A percentile compares a stretch with the other conserved stretches of the same genome.
Evolutionary conservation across 345 rosid species (phyloP).

Genomic region (Odontarrhena argentea): DNA sequence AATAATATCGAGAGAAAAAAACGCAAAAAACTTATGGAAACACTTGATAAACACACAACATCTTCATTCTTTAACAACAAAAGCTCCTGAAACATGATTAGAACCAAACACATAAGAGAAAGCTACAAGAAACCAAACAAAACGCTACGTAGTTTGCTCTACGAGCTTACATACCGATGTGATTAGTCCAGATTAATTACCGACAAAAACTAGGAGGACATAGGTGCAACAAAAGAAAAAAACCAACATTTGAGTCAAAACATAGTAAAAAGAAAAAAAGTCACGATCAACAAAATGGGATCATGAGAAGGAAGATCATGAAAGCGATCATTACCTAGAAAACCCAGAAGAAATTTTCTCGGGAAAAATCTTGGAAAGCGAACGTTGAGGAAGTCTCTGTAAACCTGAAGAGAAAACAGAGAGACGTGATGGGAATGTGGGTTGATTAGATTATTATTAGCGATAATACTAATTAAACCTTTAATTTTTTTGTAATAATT

Average conservation of each 20-base stretch:
- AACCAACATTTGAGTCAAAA: slow-evolving; percentile 21
- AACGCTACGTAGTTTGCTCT: no score
- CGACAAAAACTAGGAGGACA: no score
- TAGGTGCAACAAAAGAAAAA: slow-evolving; percentile 26
- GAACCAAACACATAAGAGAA: no score
- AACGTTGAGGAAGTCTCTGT: slow-evolving; percentile 29
- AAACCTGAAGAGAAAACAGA: slow-evolving; percentile 29
- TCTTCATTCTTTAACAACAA: slow-evolving; percentile 28
- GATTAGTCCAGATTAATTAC: no score
- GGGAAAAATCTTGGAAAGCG: slow-evolving; percentile 12
- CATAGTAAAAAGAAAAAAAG: neutral
- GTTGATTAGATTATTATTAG: slow-evolving; percentile 32
- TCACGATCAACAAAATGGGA: slow-evolving; percentile 20
- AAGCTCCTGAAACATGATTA: slow-evolving; percentile 26
- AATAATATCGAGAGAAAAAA: neutral
- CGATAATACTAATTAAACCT: slow-evolving; percentile 11
- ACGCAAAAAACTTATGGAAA: slow-evolving; percentile 33
- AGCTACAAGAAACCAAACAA: no score
- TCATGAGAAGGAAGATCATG: neutral
- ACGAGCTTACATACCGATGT: no score
- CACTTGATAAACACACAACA: slow-evolving; percentile 21
- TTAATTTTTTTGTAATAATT: neutral
- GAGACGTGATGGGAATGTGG: slow-evolving; percentile 43
- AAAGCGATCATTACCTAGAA: slow-evolving; percentile 27
- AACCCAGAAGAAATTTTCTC: slow-evolving; percentile 9